Conservation (phyloP, 148 eudicot species). For the Cornus kousa region DNA sequence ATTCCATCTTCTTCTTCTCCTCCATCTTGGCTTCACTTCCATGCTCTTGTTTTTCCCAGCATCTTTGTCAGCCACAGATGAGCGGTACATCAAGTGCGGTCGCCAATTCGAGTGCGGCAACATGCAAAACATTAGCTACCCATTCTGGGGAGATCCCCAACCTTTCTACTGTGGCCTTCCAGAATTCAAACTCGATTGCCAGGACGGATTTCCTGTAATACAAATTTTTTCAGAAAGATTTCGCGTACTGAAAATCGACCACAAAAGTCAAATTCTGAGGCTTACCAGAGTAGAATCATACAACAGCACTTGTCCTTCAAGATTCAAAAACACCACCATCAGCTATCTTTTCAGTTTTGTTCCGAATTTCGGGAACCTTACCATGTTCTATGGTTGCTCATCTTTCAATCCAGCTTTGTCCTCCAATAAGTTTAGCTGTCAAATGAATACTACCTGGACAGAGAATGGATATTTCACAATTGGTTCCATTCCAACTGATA, state of each 20-base stretch:
- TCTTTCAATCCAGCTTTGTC: background rate
- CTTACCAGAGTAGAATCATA: background rate
- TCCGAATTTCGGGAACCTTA: background rate
- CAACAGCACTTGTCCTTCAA: background rate
- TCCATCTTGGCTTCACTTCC: background rate
- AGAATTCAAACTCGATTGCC: background rate
- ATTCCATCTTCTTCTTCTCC: background rate
- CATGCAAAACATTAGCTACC: background rate
- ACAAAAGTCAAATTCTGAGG: background rate
- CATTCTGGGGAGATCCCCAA: background rate
- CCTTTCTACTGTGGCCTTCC: conserved; percentile 3
- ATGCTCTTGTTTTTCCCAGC: background rate
- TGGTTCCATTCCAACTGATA: background rate
- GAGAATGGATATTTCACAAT: background rate
- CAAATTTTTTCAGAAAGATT: background rate
- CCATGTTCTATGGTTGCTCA: background rate
- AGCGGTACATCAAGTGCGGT: background rate
- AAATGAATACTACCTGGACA: background rate
- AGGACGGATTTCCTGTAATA: background rate
- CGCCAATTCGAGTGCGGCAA: background rate
- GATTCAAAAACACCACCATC: background rate
- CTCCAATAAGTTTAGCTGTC: background rate
- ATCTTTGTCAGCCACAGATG: background rate
- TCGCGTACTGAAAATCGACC: background rate
- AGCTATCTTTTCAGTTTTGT: background rate